Evolutionary conservation across 2,329 filamentous ascomycete species (phyloP).

Genomic region (Trichoderma sp.): DNA sequence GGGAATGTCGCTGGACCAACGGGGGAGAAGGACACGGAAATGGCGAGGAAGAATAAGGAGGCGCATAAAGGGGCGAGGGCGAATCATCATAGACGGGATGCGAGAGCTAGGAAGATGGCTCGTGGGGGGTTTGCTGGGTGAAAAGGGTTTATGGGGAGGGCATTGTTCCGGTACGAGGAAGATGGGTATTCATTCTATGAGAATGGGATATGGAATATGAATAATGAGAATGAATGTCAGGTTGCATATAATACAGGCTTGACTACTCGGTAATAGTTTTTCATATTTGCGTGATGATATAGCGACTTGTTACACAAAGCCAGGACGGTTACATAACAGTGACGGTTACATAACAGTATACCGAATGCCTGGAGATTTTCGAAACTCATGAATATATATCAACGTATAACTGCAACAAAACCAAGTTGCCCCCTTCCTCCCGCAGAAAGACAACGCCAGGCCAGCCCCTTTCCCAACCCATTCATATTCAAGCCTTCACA

Average conservation of each 20-base stretch:
- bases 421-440: neutral
- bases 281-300: neutral
- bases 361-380: neutral
- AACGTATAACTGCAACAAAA: neutral
- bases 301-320: neutral
- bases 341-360: neutral
- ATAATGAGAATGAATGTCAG: neutral
- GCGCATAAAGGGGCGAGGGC: constrained; percentile 76
- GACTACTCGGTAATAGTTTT: neutral
- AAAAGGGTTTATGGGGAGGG: neutral
- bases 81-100: constrained; percentile 82
- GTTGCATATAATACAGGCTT: neutral
- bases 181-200: neutral
- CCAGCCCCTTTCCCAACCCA: neutral
- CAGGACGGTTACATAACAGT: neutral
- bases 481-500: constrained; percentile 33
- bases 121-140: constrained; percentile 43
- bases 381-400: neutral
- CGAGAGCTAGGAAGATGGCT: constrained; percentile 63
- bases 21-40: constrained; percentile 68
- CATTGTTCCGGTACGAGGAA: neutral
- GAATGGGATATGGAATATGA: neutral
- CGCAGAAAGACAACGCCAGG: neutral
- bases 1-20: constrained; percentile 62
- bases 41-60: constrained; percentile 72